Base-by-base conservation (phyloP, 805 yeast species). In the Ogataea haglerorum region DNA sequence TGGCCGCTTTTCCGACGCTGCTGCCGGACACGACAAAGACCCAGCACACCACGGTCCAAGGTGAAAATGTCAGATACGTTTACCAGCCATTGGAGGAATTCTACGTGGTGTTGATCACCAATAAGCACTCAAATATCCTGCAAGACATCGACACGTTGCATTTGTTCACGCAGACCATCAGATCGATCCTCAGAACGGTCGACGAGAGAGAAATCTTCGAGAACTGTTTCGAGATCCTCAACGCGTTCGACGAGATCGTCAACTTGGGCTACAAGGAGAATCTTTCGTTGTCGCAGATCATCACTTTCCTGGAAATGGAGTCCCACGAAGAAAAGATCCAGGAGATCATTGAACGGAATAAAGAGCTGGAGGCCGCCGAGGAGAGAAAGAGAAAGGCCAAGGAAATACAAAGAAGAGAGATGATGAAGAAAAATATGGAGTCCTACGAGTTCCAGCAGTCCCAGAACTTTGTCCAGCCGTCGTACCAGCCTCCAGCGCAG, bases 271-370 rank as follows among this genome's bases (percentile, higher is more conserved):
- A 83, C 69, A 80, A 86, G 51, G 99, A 93, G 63, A 85, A 88
- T 64, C 69, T 91, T 50, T 78, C 93, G 1, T 62, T 83, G 49
- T 63, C 80, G 45, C 98, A 93, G 68, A 85, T 93, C 49, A 80
- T 78, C 62, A 86, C 95, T 10, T 91, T 86, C 66, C 71, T 93
- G 69, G 91, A 88, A 60, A 91, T 93, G 98, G 98, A 93, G 67
- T 85, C 95, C 29, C 97, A 93, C 63, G 99, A 93, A 67, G 99
- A 93, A 68, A 91, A 87, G 72, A 91, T 95, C 59, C 98, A 93
- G 71, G 97, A 93, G 62, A 90, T 93, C 61, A 93, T 93, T 56
- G 98, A 88, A 67, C 81, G 90, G 64, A 93, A 93, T 71, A 93
- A 93, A 68, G 99, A 93, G 68, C 69, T 86, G 56, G 99, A 91